Evolutionary conservation across 2,329 filamentous ascomycete genomes (phyloP), one percentile per base, ranked within the genome.

Genomic region (Ceratocystis destructans): DNA sequence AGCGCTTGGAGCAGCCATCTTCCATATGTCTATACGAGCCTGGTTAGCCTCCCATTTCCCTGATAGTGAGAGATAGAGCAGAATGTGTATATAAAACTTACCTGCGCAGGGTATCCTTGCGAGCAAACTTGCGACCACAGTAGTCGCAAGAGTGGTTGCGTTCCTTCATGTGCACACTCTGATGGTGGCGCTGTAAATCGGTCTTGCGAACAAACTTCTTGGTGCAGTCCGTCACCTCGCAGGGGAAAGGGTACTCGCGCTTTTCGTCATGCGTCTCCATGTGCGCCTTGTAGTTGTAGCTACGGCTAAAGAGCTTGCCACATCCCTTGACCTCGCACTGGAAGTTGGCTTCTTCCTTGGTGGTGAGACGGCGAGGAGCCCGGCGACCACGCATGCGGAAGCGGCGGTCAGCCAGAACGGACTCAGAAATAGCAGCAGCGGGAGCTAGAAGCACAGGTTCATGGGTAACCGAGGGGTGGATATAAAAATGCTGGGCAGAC

Each of bases 261-360:
- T 83, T 81, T 15, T 89, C 85, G 72, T 94, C 85, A 72, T 96
- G 91, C 0, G 86, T 92, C 72, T 92, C 87, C 80, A 92, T 82
- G 74, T 96, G 91, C 37, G 90, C 88, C 72, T 89, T 91, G 77
- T 87, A 90, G 76, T 96, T 96, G 77, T 93, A 95, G 71, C 84
- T 87, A 69, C 91, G 81, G 70, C 89, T 89, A 73, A 96, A 96
- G 17, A 87, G 82, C 74, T 87, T 89, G 5, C 87, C 86, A 72
- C 91, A 96, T 1, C 85, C 79, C 67, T 85, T 80, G 45, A 85
- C 78, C 65, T 80, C 78, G 73, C 91, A 96, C 69, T 83, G 80
- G 74, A 84, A 87, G 70, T 85, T 89, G 65, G 87, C 87, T 70
- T 89, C 86, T 69, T 87, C 86, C 67, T 81, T 82, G 20, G 85